Base-by-base conservation (phyloP, 1,284 basidiomycete species). In the Fistulina hepatica region DNA sequence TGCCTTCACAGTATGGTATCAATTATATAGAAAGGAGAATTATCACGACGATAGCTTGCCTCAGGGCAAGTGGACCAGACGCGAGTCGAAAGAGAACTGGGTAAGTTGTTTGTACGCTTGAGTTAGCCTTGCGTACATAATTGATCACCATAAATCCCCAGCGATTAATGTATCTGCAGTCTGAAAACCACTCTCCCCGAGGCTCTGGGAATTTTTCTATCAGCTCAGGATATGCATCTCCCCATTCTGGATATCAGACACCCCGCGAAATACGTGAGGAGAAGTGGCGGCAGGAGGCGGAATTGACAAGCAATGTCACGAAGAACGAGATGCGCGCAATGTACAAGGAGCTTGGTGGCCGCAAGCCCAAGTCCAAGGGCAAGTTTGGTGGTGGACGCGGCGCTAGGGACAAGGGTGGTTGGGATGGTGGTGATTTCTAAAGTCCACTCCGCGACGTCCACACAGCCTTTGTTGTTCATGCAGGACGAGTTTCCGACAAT, bases 341-440 rank as follows among this genome's bases (percentile, higher is more conserved):
- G 66, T 93, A 93, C 62, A 92, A 92, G 63, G 82, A 88, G 38
- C 61, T 92, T 6, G 81, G 81, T 13, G 89, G 89, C 8, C 70
- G 89, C 45, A 93, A 92, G 61, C 64, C 75, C 5, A 84, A 79
- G 57, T 67, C 61, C 33, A 76, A 76, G 55, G 55, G 55, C 7
- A 89, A 84, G 53, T 57, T 82, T 15, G 80, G 76, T 6, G 66
- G 69, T 31, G 54, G 62, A 3, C 69, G 67, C n/a, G 64, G 64
- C 2, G 58, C 66, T 28, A 64, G 76, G 47, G 80, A 81, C 46
- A 76, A 69, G 52, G 76, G 80, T 15, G 81, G 81, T 33, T 81
- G 78, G 78, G 57, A 47, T 11, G 64, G 54, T 20, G 63, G 57
- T 11, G 57, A 59, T n/a, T n/a, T n/a, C n/a, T n/a, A n/a, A n/a